A percentile compares a stretch with the other conserved stretches of the same genome.
phyloP scores from a whole-genome alignment of 2,329 filamentous ascomycete species.

The Fusarium ramigenum region DNA sequence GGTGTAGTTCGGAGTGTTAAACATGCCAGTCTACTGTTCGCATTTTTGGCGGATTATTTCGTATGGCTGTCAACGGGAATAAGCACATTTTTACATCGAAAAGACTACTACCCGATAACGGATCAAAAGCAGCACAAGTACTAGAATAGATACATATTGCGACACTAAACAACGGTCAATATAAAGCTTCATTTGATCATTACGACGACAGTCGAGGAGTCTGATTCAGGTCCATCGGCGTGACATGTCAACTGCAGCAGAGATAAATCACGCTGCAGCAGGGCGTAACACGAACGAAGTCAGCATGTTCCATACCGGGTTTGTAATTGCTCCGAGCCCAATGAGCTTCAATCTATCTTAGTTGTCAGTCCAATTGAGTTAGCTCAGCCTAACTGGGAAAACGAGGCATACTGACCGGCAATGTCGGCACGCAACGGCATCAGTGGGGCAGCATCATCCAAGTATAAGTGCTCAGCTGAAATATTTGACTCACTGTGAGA shows the following conservation, averaged over 20 bases:
- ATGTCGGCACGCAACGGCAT: neutral
- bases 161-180: too few relatives aligned
- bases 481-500: neutral
- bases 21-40: neutral
- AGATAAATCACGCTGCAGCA: neutral
- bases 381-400: neutral
- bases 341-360: neutral
- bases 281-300: neutral
- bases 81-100: accelerated
- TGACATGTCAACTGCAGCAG: neutral
- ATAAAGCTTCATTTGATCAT: too few relatives aligned
- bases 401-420: neutral
- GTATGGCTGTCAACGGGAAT: too few relatives aligned
- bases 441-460: neutral
- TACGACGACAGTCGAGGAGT: neutral
- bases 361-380: neutral
- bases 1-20: neutral
- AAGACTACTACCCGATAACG: neutral
- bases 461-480: neutral
- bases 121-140: accelerated
- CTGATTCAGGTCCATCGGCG: accelerated
- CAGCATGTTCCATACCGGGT: neutral
- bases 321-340: neutral
- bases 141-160: accelerated
- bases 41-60: neutral